Evolutionary conservation across 1,284 basidiomycete genomes (phyloP).

Genomic region (Malassezia nana): DNA sequence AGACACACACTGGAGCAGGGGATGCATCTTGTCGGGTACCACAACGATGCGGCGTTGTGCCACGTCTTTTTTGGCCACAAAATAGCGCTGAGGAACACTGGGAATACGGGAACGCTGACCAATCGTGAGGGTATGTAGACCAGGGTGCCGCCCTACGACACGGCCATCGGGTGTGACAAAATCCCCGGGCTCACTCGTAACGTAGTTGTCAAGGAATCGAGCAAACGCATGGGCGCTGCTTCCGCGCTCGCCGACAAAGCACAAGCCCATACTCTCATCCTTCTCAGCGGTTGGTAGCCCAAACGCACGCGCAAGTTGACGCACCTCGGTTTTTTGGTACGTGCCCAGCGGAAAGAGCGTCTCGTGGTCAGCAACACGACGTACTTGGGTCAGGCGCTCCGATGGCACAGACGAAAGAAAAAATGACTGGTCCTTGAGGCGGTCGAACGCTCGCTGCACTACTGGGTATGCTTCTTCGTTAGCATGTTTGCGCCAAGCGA

Average conservation of each 20-base stretch:
- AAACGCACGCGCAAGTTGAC: constrained; percentile 63
- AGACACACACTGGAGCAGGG: constrained; percentile 54
- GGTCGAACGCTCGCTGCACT: constrained; percentile 28
- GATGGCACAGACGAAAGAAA: constrained; percentile 59
- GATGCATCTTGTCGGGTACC: constrained; percentile 65
- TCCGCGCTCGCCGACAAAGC: constrained; percentile 72
- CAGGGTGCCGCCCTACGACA: constrained; percentile 59
- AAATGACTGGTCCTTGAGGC: constrained; percentile 80
- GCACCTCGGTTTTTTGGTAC: constrained; percentile 55
- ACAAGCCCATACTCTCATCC: constrained; percentile 89
- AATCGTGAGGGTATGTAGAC: constrained; percentile 79
- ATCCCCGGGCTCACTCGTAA: constrained; percentile 59
- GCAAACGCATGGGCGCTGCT: constrained; percentile 49
- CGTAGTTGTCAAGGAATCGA: constrained; percentile 56
- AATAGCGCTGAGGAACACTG: constrained; percentile 61
- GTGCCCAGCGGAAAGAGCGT: constrained; percentile 52
- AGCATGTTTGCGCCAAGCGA: constrained; percentile 51
- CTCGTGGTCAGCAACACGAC: constrained; percentile 51
- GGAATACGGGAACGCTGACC: constrained; percentile 65
- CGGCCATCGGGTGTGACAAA: constrained; percentile 60
- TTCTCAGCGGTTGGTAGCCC: constrained; percentile 66
- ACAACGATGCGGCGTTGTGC: constrained; percentile 60
- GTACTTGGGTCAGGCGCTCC: constrained; percentile 46
- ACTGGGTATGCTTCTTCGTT: background rate
- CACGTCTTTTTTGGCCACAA: constrained; percentile 65